A percentile compares a stretch with the other conserved stretches of the same genome.
phyloP scores from a whole-genome alignment of 805 yeast species.

The Debaryomyces hansenii region DNA sequence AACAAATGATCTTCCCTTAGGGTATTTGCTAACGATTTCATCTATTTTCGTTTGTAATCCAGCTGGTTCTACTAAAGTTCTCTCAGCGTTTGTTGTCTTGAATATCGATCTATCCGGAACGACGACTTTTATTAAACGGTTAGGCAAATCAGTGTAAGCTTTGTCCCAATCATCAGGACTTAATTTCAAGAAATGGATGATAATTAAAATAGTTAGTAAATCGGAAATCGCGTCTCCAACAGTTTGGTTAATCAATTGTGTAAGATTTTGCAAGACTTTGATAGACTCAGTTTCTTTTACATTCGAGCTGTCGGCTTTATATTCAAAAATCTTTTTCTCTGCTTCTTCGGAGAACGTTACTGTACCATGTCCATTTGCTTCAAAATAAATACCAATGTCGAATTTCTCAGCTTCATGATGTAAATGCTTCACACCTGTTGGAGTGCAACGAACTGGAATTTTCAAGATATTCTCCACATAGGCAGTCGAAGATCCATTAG shows the following conservation, averaged over 20 bases:
- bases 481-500: conserved; percentile 87
- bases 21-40: conserved; percentile 52
- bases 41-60: conserved; percentile 80
- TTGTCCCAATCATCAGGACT: conserved; percentile 72
- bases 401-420: conserved; percentile 87
- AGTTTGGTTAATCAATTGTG: conserved; percentile 84
- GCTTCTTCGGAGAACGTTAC: conserved; percentile 69
- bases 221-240: conserved; percentile 99
- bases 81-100: conserved; percentile 87
- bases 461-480: conserved; percentile 61
- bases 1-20: conserved; percentile 81
- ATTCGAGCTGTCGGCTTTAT: conserved; percentile 27
- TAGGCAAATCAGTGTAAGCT: conserved; percentile 83
- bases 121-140: conserved; percentile 73
- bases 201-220: conserved; percentile 70
- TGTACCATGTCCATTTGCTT: conserved; percentile 99
- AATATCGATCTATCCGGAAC: conserved; percentile 81
- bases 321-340: conserved; percentile 33
- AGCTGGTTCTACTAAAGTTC: conserved; percentile 70
- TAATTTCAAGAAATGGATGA: conserved; percentile 56
- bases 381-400: conserved; percentile 93
- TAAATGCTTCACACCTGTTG: conserved; percentile 95
- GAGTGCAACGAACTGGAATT: conserved; percentile 82
- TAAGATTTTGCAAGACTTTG: conserved; percentile 56
- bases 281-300: conserved; percentile 51